Percentiles rank a stretch among this genome's conserved stretches.
Conservation (phyloP, 148 eudicot genomes). For the Polygonum aviculare region DNA sequence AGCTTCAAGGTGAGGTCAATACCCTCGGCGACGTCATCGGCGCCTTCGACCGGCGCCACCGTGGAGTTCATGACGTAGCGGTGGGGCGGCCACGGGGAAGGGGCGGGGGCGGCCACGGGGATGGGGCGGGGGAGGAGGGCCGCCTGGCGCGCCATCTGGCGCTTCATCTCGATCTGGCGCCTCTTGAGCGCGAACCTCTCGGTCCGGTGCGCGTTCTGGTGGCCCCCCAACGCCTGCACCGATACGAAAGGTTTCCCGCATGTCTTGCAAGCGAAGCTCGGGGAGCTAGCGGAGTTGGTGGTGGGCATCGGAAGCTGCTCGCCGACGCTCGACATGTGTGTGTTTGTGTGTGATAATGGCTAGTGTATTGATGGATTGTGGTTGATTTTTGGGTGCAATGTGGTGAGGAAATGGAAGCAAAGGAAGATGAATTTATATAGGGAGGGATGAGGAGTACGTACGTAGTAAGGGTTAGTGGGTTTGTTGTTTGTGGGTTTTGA, state of each 20-base stretch:
- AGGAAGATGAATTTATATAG: not conserved
- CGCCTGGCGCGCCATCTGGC: not conserved
- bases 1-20: slow-evolving; percentile 6
- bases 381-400: not conserved
- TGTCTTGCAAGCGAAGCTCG: not conserved
- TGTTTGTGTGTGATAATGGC: too few species aligned
- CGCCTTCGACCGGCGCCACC: not conserved
- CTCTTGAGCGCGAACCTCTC: not conserved
- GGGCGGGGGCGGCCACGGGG: not conserved
- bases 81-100: not conserved
- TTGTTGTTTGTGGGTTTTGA: not conserved
- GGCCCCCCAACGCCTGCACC: slow-evolving; percentile 1
- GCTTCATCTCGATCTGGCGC: slow-evolving; percentile 1
- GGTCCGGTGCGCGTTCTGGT: slow-evolving; percentile 2
- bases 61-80: not conserved
- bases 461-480: not conserved
- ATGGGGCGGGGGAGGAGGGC: not conserved
- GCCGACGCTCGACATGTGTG: not conserved
- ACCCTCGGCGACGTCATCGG: not conserved
- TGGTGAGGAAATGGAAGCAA: not conserved
- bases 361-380: not conserved
- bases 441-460: not conserved
- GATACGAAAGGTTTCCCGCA: not conserved
- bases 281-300: not conserved
- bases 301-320: not conserved